Conservation (phyloP, 257 asterid species). For the Cruciata laevipes region DNA sequence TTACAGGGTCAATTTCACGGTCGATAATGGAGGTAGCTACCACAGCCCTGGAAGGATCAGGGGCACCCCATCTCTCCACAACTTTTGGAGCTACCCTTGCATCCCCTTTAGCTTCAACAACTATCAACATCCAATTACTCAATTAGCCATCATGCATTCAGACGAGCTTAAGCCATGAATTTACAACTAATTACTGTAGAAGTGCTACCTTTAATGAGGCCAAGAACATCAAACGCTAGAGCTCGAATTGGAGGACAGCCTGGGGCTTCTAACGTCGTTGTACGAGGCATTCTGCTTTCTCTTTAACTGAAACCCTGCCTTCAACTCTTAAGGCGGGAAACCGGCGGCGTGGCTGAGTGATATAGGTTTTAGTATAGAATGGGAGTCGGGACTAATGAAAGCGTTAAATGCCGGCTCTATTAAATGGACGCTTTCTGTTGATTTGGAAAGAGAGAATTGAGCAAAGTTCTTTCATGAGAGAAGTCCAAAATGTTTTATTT, state of each 20-base stretch:
- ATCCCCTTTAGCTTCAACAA: slow-evolving; percentile 52
- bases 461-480: too few relatives aligned
- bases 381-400: too few relatives aligned
- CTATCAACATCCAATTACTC: slow-evolving; percentile 27
- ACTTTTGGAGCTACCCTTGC: slow-evolving; percentile 48
- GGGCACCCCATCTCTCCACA: slow-evolving; percentile 88
- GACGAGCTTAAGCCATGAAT: background rate
- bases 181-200: too few relatives aligned
- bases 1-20: slow-evolving; percentile 74
- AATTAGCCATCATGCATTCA: background rate
- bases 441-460: too few relatives aligned
- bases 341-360: background rate
- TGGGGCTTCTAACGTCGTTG: slow-evolving; percentile 57
- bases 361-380: background rate
- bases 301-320: background rate
- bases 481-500: too few relatives aligned
- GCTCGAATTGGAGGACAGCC: slow-evolving; percentile 90
- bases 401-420: too few relatives aligned
- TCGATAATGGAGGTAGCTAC: slow-evolving; percentile 62
- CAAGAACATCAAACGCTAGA: slow-evolving; percentile 67
- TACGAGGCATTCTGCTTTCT: slow-evolving; percentile 60
- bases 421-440: too few relatives aligned
- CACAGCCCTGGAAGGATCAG: slow-evolving; percentile 61
- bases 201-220: slow-evolving; percentile 71
- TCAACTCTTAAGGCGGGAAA: background rate